A percentile compares a stretch with the other conserved stretches of the same genome.
Evolutionary conservation across 345 rosid species (phyloP).

Genomic region (Eucalyptus virginea): DNA sequence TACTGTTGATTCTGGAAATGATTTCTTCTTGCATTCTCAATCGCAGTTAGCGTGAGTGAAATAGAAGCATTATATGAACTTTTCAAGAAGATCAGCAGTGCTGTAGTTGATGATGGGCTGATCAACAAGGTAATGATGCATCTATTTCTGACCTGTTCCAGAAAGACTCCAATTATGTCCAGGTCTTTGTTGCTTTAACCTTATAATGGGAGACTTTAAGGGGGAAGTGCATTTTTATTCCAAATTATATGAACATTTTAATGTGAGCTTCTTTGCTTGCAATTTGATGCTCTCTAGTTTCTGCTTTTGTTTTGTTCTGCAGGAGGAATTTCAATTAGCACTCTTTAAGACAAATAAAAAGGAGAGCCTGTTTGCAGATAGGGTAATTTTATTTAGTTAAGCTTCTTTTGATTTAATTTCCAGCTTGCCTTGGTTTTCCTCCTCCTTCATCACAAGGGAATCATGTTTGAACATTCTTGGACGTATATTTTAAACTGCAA

Average conservation of each 20-base stretch:
- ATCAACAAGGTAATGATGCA: constrained; percentile 69
- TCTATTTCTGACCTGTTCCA: neutral
- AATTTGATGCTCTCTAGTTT: neutral
- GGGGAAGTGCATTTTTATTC: neutral
- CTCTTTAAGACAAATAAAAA: constrained; percentile 95
- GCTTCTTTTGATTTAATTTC: neutral
- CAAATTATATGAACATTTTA: neutral
- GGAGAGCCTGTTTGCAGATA: constrained; percentile 96
- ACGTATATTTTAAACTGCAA: neutral
- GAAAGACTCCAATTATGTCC: neutral
- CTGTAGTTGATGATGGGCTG: constrained; percentile 87
- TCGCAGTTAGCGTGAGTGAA: constrained; percentile 88
- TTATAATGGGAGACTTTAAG: neutral
- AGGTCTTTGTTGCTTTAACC: neutral
- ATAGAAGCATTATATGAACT: constrained; percentile 88
- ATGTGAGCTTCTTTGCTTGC: neutral
- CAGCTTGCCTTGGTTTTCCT: neutral
- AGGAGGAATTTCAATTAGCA: constrained; percentile 99
- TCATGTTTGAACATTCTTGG: neutral
- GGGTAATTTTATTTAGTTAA: constrained; percentile 19
- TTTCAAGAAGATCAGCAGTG: constrained; percentile 94
- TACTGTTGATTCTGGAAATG: neutral
- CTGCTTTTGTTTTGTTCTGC: neutral
- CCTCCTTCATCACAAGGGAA: neutral
- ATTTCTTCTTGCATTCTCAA: neutral